phyloP scores from a whole-genome alignment of 164 flowering plant species.

The Euptelea pleiosperma region DNA sequence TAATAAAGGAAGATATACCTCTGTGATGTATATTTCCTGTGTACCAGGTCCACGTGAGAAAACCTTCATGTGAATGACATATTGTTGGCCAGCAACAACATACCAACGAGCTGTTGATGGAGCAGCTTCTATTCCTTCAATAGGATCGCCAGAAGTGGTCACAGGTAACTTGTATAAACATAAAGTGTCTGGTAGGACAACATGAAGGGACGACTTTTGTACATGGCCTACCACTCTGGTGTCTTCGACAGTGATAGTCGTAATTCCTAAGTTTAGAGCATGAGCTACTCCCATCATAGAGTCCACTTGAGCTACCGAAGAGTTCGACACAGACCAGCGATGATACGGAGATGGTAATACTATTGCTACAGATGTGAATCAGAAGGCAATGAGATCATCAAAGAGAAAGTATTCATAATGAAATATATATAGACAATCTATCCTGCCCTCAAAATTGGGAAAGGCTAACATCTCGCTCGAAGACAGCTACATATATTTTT shows the following conservation, averaged over 20 bases:
- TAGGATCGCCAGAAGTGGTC: constrained; percentile 42
- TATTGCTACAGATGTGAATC: constrained; percentile 42
- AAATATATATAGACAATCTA: background rate
- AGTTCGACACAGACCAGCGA: constrained; percentile 63
- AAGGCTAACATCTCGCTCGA: no score
- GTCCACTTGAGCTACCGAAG: constrained; percentile 76
- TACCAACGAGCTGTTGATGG: constrained; percentile 62
- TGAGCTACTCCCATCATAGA: constrained; percentile 46
- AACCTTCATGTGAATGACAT: constrained; percentile 68
- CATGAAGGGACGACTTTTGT: constrained; percentile 78
- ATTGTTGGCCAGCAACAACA: constrained; percentile 57
- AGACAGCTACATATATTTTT: no score
- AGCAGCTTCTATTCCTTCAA: constrained; percentile 47
- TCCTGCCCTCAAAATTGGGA: background rate
- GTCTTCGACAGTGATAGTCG: constrained; percentile 74
- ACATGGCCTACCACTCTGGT: constrained; percentile 76
- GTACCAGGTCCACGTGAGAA: constrained; percentile 53
- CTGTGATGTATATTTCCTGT: constrained; percentile 66
- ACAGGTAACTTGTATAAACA: constrained; percentile 56
- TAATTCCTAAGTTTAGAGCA: constrained; percentile 58
- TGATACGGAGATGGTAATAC: constrained; percentile 77
- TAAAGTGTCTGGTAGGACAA: constrained; percentile 69
- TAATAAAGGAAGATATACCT: constrained; percentile 34
- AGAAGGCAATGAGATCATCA: constrained; percentile 10
- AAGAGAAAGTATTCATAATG: background rate